Base-by-base conservation (phyloP, 2,329 filamentous ascomycete genomes). In the Cryphonectria parasitica region DNA sequence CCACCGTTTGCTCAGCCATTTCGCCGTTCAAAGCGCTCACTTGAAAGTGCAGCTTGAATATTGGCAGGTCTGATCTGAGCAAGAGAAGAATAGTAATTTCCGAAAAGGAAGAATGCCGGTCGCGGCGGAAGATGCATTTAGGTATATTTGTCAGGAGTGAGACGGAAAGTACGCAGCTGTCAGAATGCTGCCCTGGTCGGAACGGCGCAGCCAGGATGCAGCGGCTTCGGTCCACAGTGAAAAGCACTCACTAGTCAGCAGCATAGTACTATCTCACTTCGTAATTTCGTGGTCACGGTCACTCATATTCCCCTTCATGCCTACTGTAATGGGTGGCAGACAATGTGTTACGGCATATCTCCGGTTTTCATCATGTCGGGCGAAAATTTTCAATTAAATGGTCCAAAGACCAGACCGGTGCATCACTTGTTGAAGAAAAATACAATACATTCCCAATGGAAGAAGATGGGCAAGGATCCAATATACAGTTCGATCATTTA, bases 401-500 rank as follows among this genome's bases (percentile, higher is more conserved):
- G 54, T 31, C 54, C 25, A 31, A 19, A 15, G 15, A 58, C 28
- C 17, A 62, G 34, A 39, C 25, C 31, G 25, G 25, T 39, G 31
- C 60, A 36, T 36, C 15, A 17, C 28, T n/a, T 52, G 19, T 25
- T 7, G n/a, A 45, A n/a, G 25, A 36, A 31, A 64, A 4, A 39
- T 64, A 43, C 41, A 67, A 58, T 63, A 64, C 61, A 63, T 62
- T 64, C 66, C 49, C 66, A 66, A 68, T 17, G 41, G 64, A 64
- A 43, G 17, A 22, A 54, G n/a, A 22, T 39, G 19, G 45, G 64
- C 34, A 34, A 36, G 65, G n/a, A 22, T 45, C 31, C 52, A 69
- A 58, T 71, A 41, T 71, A 69, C 66, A 69, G 62, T 31, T 66
- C 19, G 61, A 61, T 63, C 45, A 63, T 64, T 63, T 67, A 43